phyloP scores from a whole-genome alignment of 179 eudicot species.

The Camellia oleifera region DNA sequence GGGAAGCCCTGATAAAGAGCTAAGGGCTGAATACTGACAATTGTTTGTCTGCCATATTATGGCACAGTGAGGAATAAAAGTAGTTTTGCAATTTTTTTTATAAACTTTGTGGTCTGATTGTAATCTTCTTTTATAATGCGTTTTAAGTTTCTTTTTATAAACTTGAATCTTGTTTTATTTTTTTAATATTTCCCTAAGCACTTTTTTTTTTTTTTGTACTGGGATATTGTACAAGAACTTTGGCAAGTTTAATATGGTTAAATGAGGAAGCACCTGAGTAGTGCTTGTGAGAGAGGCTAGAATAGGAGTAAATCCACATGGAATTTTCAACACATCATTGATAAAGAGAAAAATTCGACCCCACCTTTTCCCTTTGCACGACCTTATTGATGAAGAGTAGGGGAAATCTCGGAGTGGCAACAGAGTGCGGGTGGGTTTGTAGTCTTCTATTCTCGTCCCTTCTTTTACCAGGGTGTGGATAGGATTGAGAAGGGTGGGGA shows the following conservation, averaged over 20 bases:
- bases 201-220: no score
- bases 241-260: neutral
- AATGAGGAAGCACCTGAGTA: neutral
- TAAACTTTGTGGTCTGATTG: neutral
- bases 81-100: neutral
- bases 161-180: no score
- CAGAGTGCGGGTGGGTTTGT: no score
- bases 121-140: neutral
- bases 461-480: no score
- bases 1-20: slow-evolving; percentile 22
- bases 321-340: neutral
- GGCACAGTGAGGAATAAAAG: neutral
- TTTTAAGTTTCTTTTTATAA: neutral
- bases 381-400: no score
- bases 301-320: neutral
- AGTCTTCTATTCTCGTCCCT: no score
- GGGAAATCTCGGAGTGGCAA: no score
- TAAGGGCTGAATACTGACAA: slow-evolving; percentile 21
- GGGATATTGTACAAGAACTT: neutral
- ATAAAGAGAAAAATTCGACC: no score
- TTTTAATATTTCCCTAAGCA: no score
- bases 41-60: neutral
- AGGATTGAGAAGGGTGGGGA: no score
- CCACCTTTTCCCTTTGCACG: no score
- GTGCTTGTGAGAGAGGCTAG: neutral